Base-by-base conservation (phyloP, 805 yeast species). In the Hagleromyces aurorensis region DNA sequence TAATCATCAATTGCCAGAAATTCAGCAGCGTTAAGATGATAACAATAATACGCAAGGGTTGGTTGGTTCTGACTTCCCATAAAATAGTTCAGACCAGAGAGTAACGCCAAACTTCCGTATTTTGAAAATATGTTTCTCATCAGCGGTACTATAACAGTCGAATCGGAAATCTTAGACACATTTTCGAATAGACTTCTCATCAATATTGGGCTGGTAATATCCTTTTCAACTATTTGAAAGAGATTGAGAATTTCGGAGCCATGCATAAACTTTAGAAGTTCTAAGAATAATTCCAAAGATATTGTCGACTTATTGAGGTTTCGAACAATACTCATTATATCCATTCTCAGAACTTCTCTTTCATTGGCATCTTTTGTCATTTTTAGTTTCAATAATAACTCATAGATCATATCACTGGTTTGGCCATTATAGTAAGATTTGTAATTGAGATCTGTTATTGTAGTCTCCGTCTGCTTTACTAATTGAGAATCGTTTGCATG, bases 341-440 rank as follows among this genome's bases (percentile, higher is more conserved):
- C 53, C 5, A 35, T 33, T 6, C 37, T 33, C 5, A 55, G 26
- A 3, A 46, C 36, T 10, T 27, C 23, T 7, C 16, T 29, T 25
- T 65, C 31, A 59, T 57, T 34, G 18, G 28, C 28, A n/a, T 37
- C 39, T 12, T 33, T 32, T 10, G 34, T 19, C 13, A 52, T 52
- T 26, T 54, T 56, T 19, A 62, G 35, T 30, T 50, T 70, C 12
- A 67, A 43, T 23, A 77, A 57, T 10, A 86, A 61, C 35, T 81
- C 94, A 16, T 73, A 70, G 12, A 86, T 62, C 62, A 89, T 78
- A 51, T 87, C 96, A 10, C 78, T 69, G 4, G 80, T 72, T 54
- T 91, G 98, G 42, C 85, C 93, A 36, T 77, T 77, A 52, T 89
- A 89, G 46, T 86, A 86, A 8, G 77, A 70, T 51, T 86, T 94